Conservation (phyloP, 2,329 filamentous ascomycete species). For the Neonectria punicea region DNA sequence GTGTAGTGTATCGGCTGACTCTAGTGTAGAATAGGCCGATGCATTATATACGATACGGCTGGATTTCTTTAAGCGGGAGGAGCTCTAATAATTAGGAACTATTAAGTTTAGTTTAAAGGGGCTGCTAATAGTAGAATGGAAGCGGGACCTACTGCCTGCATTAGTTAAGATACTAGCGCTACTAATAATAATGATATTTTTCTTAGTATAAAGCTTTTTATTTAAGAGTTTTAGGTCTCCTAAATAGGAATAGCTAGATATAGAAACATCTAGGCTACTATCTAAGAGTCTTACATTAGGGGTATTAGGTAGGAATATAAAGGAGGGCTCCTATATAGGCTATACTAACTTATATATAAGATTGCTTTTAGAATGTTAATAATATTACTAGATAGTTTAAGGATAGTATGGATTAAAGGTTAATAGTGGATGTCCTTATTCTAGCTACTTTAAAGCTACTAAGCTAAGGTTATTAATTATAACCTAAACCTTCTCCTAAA, state of each 20-base stretch:
- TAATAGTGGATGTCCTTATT: not conserved
- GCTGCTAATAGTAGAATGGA: not conserved
- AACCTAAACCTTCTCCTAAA: not conserved
- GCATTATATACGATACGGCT: not conserved
- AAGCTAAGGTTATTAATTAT: not conserved
- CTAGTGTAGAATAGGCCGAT: not conserved
- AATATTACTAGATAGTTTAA: not conserved
- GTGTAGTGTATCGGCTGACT: not conserved
- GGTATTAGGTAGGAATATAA: not conserved
- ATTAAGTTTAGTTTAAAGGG: not conserved
- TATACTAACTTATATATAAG: not conserved
- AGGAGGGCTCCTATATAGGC: not conserved
- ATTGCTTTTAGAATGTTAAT: not conserved
- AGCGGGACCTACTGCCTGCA: not conserved
- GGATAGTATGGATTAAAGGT: not conserved
- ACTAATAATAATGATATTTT: not conserved
- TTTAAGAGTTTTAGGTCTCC: not conserved
- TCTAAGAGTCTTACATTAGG: not conserved
- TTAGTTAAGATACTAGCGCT: not conserved
- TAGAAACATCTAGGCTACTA: fast-evolving
- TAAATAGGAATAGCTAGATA: not conserved
- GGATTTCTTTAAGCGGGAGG: not conserved
- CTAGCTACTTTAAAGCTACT: not conserved
- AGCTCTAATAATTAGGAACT: not conserved
- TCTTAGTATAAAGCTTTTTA: not conserved